Evolutionary conservation across 2,329 filamentous ascomycete species (phyloP).

Genomic region (Coniochaeta sp.): DNA sequence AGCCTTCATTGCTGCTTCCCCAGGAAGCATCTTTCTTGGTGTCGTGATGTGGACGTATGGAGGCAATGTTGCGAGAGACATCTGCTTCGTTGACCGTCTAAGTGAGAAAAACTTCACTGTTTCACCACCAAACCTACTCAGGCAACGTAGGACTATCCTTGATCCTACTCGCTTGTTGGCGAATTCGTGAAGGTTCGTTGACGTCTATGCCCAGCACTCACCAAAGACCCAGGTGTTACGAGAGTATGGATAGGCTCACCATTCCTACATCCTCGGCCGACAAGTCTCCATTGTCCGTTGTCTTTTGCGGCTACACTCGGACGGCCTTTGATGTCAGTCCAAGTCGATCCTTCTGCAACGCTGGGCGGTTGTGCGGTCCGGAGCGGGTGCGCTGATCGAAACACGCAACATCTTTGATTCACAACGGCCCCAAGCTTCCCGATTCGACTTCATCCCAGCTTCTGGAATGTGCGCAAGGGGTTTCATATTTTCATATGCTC

Average conservation of each 20-base stretch:
- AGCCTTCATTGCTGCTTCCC: not conserved
- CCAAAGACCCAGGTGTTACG: no score
- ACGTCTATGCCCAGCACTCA: no score
- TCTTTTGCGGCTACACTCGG: not conserved
- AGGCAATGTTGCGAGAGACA: no score
- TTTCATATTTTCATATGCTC: not conserved
- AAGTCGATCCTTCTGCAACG: not conserved
- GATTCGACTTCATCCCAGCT: constrained; percentile 1
- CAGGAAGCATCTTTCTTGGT: not conserved
- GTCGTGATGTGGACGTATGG: not conserved
- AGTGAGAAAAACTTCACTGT: no score
- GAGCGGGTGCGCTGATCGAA: not conserved
- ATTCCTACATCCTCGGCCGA: no score
- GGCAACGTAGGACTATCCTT: no score
- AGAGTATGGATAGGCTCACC: no score
- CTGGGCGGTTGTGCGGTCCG: not conserved
- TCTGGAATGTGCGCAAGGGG: not conserved
- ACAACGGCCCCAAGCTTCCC: not conserved
- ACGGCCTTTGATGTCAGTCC: not conserved
- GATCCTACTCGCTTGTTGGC: no score
- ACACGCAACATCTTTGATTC: not conserved
- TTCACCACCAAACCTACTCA: not conserved
- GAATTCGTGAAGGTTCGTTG: no score
- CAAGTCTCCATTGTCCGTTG: no score
- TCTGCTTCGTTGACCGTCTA: no score